Conservation (phyloP, 1,139 yeast genomes). For the Sugiyamaella grinbergsii region DNA sequence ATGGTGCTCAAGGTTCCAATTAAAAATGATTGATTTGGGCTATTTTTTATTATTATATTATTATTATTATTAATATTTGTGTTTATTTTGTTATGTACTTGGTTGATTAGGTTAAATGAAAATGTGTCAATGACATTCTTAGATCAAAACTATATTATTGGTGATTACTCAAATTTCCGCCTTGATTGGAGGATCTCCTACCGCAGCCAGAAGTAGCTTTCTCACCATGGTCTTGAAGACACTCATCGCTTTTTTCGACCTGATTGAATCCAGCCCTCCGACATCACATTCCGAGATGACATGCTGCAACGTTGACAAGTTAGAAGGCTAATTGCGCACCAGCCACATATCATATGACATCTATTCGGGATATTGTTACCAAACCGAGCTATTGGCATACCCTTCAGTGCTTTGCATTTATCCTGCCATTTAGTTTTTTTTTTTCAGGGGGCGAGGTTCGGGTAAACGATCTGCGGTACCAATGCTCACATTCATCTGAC, state of each 20-base stretch:
- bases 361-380: neutral
- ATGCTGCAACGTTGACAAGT: too few relatives aligned
- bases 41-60: too few relatives aligned
- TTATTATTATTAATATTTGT: conserved; percentile 4
- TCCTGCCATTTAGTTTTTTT: conserved; percentile 3
- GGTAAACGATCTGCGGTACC: neutral
- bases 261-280: neutral
- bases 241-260: neutral
- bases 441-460: conserved; percentile 9
- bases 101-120: conserved; percentile 10
- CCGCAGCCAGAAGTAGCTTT: too few relatives aligned
- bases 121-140: neutral
- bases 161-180: too few relatives aligned
- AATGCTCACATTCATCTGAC: neutral
- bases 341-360: conserved; percentile 5
- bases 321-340: neutral
- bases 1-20: conserved; percentile 18
- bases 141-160: too few relatives aligned
- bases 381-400: neutral
- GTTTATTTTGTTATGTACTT: conserved; percentile 5
- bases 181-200: too few relatives aligned
- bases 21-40: conserved; percentile 4
- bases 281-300: too few relatives aligned
- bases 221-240: too few relatives aligned
- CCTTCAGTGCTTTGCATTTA: neutral